Evolutionary conservation across 257 asterid species (phyloP), one percentile per base, ranked within the genome.

Genomic region (Gentiana macrophylla): DNA sequence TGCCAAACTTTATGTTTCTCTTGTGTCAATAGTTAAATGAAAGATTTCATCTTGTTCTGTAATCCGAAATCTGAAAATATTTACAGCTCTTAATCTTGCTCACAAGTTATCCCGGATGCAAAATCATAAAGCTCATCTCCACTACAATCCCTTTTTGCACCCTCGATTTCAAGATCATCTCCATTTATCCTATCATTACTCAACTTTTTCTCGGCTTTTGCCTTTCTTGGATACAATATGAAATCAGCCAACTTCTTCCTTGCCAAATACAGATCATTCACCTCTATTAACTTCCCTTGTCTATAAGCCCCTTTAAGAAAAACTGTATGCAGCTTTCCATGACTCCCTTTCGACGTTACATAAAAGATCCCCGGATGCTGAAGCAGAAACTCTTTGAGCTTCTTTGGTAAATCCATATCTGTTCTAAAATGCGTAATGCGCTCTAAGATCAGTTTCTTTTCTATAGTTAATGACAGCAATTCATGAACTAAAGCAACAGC

Each of bases 361-460:
- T 83, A 86, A 69, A 89, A 83, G 50, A 86, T 83, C 62, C 97
- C 97, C 66, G 86, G 97, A 71, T 86, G 88, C 72, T 86, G 97
- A 50, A 89, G 76, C 64, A 89, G 68, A 51, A 89, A 89, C 38
- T 86, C 94, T 71, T 89, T 89, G 75, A 86, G 60, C 71, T 89
- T 89, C 74, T 81, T 89, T 0, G 97, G 97, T 77, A 86, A 72
- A 74, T 80, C 66, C 87, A 89, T 69, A 0, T 75, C 79, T 86
- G 80, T 64, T 67, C 95, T 72, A 63, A 89, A 86, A 77, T 86
- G 95, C 0, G 95, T 92, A 12, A 89, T 81, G 61, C 89, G 78
- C 72, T 86, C 97, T 69, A 89, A 59, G 6, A 84, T 79, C 52
- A 86, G 76, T 81, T 83, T 89, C 74, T 78, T 86, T 55, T 89